Evolutionary conservation across 768 basidiomycete species (phyloP), one percentile per base, ranked within the genome.

Genomic region (Psilocybe tampanensis): DNA sequence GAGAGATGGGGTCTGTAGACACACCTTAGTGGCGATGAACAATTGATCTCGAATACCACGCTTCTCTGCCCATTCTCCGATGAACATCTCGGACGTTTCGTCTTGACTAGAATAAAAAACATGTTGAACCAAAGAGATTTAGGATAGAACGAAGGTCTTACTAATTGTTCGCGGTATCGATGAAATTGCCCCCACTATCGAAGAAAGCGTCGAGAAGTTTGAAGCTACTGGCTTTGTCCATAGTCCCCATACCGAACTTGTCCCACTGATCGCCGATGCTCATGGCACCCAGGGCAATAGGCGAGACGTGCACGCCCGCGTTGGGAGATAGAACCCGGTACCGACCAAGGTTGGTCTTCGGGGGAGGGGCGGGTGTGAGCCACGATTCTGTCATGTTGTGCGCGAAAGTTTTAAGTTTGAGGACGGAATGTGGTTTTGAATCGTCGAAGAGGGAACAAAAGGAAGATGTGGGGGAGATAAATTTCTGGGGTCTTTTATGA

Each of bases 51-150:
- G 70, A 44, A 77, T 78, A 0, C 72, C 73, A 21, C 80, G 69
- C 26, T 67, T 58, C 58, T 80, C 74, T 52, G 78, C 76, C 82
- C 81, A 85, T 63, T 83, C 81, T 3, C 82, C 83, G 26, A 83
- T 73, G 60, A 79, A 78, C 49, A 60, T 52, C 64, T 89, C 86
- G 3, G 82, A 84, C n/a, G 75, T 64, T 57, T 80, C 84, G 55
- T 84, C 77, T 60, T 86, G 83, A 53, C 78, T 81, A 39, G 26
- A 24, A 19, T 24, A 18, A 56, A 21, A 2, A 9, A 11, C 13
- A 32, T 18, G 4, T 4, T 55, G 5, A 55, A 17, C 22, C 21
- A 3, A 15, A 8, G 26, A 2, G 19, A 18, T 21, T 18, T 23
- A 4, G 41, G 33, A 43, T 45, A 39, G 12, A 34, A 18, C 18